These are phyloP conservation scores for Alternaria conjuncta DNA, from an alignment of 2,329 filamentous ascomycete species.

Conservation along the genomic window DNA sequence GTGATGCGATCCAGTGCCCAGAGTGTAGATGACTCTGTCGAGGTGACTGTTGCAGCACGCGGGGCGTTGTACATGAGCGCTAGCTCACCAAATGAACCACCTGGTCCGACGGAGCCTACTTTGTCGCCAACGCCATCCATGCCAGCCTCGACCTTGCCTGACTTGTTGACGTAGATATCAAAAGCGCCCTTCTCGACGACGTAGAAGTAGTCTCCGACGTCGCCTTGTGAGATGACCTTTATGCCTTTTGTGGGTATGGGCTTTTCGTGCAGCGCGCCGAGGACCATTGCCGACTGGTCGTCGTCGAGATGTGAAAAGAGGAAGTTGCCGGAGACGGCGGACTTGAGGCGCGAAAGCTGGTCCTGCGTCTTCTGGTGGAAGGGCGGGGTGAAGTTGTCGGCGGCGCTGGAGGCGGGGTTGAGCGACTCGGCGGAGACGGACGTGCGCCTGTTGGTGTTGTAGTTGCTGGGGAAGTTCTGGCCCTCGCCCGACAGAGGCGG, in stretches of 20 bases:
- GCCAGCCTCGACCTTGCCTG: slow-evolving; percentile 79
- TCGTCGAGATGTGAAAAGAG: slow-evolving; percentile 94
- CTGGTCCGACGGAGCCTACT: slow-evolving; percentile 81
- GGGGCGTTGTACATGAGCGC: slow-evolving; percentile 99
- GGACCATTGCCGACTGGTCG: slow-evolving; percentile 84
- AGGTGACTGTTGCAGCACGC: slow-evolving; percentile 91
- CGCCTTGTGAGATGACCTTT: slow-evolving; percentile 93
- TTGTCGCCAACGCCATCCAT: slow-evolving; percentile 81
- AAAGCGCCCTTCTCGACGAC: slow-evolving; percentile 91
- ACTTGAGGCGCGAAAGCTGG: slow-evolving; percentile 78
- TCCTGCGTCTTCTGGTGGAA: slow-evolving; percentile 82
- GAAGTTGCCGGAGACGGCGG: slow-evolving; percentile 87
- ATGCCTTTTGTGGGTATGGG: slow-evolving; percentile 89
- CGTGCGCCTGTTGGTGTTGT: slow-evolving; percentile 90
- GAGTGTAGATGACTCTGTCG: slow-evolving; percentile 79
- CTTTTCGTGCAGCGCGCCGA: slow-evolving; percentile 92
- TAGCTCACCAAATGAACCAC: slow-evolving; percentile 94
- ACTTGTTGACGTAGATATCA: slow-evolving; percentile 85
- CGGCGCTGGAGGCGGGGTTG: slow-evolving; percentile 81
- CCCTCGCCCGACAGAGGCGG: slow-evolving; percentile 58
- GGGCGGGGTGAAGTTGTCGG: slow-evolving; percentile 90
- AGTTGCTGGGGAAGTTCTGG: slow-evolving; percentile 85
- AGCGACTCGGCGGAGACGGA: slow-evolving; percentile 97
- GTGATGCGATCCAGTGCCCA: slow-evolving; percentile 96
- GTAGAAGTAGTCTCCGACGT: slow-evolving; percentile 97